phyloP scores from a whole-genome alignment of 257 asterid species.

The Solanum etuberosum region DNA sequence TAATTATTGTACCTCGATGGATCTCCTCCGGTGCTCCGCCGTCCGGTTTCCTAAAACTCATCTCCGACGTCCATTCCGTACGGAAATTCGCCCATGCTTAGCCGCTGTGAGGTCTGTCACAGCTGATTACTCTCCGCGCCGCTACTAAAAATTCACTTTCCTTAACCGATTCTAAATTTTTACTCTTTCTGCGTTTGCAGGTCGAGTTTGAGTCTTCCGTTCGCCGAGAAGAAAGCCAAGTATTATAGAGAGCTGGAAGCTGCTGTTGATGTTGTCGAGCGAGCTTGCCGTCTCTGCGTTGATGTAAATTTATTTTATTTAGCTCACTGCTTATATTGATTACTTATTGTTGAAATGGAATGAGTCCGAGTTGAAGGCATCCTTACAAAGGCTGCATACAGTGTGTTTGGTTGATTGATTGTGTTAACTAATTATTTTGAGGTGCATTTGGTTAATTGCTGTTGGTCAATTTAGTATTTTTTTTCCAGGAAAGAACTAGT shows the following conservation, averaged over 20 bases:
- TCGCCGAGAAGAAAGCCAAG: constrained; percentile 44
- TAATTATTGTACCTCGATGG: constrained; percentile 22
- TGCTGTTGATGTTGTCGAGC: constrained; percentile 45
- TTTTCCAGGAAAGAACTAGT: background rate
- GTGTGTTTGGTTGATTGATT: background rate
- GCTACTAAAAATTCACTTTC: background rate
- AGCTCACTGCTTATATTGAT: background rate
- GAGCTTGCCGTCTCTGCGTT: constrained; percentile 43
- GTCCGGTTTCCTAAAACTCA: constrained; percentile 23
- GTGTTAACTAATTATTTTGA: background rate
- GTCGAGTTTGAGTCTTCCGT: constrained; percentile 47
- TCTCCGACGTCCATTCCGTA: constrained; percentile 19
- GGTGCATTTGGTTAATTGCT: background rate
- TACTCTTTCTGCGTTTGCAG: constrained; percentile 21
- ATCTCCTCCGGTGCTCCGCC: constrained; percentile 41
- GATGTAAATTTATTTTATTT: constrained; percentile 36
- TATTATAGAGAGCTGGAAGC: constrained; percentile 61
- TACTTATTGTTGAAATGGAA: background rate
- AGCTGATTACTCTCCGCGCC: background rate
- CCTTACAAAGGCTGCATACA: background rate
- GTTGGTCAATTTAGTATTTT: background rate
- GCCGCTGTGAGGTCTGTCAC: constrained; percentile 34
- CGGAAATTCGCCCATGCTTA: constrained; percentile 34
- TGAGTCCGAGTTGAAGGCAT: background rate
- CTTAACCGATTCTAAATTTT: background rate